These are phyloP conservation scores for Geotrichum histeridarum DNA, from an alignment of 1,139 yeast genomes.

Conservation along the genomic window DNA sequence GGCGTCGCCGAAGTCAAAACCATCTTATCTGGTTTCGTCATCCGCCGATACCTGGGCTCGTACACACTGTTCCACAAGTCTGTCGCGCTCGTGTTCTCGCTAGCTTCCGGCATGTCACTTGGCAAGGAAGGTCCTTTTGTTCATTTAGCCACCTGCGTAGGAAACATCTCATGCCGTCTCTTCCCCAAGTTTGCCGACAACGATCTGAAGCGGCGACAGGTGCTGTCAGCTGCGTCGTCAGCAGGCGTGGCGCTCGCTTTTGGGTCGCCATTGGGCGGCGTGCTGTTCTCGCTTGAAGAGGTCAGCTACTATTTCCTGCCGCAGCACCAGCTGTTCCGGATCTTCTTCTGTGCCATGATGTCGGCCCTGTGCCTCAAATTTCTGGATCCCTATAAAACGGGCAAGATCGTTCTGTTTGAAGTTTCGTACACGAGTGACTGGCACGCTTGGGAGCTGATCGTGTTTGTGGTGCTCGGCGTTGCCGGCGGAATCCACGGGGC, in stretches of 20 bases:
- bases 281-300: slow-evolving; percentile 59
- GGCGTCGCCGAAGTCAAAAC: slow-evolving; percentile 63
- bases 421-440: slow-evolving; percentile 54
- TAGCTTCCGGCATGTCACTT: slow-evolving; percentile 60
- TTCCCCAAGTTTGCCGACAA: slow-evolving; percentile 49
- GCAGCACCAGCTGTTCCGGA: slow-evolving; percentile 49
- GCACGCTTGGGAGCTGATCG: slow-evolving; percentile 46
- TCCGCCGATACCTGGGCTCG: slow-evolving; percentile 52
- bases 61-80: slow-evolving; percentile 52
- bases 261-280: slow-evolving; percentile 69
- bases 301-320: slow-evolving; percentile 58
- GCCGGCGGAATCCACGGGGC: slow-evolving; percentile 60
- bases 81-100: slow-evolving; percentile 50
- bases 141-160: slow-evolving; percentile 64
- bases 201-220: slow-evolving; percentile 53
- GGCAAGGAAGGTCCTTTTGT: slow-evolving; percentile 76
- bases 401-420: slow-evolving; percentile 56
- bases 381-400: slow-evolving; percentile 59
- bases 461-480: slow-evolving; percentile 49
- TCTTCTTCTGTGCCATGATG: slow-evolving; percentile 57
- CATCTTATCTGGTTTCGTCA: slow-evolving; percentile 52
- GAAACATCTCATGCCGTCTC: slow-evolving; percentile 52
- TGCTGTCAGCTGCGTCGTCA: slow-evolving; percentile 59
- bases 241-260: slow-evolving; percentile 70
- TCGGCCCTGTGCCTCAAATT: slow-evolving; percentile 54